These are phyloP conservation scores for Priceomyces castillae DNA, from an alignment of 805 yeast genomes.

Conservation along the genomic window DNA sequence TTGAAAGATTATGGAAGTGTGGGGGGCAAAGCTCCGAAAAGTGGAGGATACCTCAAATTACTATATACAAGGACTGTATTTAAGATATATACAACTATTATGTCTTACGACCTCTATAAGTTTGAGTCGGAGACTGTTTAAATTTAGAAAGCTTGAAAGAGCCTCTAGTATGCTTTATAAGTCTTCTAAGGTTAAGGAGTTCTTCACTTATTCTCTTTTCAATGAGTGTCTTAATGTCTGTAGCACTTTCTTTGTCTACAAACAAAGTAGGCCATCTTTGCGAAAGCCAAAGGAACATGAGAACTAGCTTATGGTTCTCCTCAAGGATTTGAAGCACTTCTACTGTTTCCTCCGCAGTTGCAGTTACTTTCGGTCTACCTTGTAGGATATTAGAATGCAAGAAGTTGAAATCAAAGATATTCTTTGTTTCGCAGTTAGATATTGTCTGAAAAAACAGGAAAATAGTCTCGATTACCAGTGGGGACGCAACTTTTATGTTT, in stretches of 20 bases:
- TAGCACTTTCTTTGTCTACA: slow-evolving; percentile 72
- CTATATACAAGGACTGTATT: background rate
- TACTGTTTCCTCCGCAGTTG: slow-evolving; percentile 19
- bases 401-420: slow-evolving; percentile 51
- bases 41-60: background rate
- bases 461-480: slow-evolving; percentile 41
- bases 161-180: slow-evolving; percentile 13
- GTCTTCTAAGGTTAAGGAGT: slow-evolving; percentile 28
- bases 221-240: slow-evolving; percentile 62
- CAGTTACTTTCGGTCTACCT: slow-evolving; percentile 17
- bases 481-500: slow-evolving; percentile 27
- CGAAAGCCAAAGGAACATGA: slow-evolving; percentile 78
- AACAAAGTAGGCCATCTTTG: slow-evolving; percentile 83
- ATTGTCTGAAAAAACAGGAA: slow-evolving; percentile 51
- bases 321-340: slow-evolving; percentile 45
- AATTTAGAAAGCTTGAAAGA: slow-evolving; percentile 1
- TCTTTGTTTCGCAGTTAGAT: slow-evolving; percentile 50
- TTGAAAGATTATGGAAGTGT: background rate
- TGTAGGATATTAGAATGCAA: slow-evolving; percentile 24
- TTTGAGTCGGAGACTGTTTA: background rate
- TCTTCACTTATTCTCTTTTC: slow-evolving; percentile 60
- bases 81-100: background rate
- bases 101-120: background rate
- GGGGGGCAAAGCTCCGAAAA: background rate
- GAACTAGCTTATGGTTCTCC: slow-evolving; percentile 61